Percentiles rank a stretch among this genome's conserved stretches.
These are phyloP conservation scores for Nemania serpens DNA, from an alignment of 2,329 filamentous ascomycete species.

Conservation along the genomic window DNA sequence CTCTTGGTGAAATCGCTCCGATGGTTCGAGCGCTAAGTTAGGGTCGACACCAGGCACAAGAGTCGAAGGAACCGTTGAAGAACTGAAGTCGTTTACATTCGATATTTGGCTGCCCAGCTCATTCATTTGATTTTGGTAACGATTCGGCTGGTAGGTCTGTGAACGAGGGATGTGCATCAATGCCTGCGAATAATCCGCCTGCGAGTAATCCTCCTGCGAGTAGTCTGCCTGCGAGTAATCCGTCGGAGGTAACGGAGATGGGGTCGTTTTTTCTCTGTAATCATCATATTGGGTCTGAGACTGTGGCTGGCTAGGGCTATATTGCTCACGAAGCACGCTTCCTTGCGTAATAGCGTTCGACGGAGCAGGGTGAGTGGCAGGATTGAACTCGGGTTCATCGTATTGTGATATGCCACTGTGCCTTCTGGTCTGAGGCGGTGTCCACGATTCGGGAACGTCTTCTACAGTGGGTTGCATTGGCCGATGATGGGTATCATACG, in stretches of 20 bases:
- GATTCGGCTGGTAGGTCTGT: constrained; percentile 32
- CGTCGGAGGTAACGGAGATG: constrained; percentile 41
- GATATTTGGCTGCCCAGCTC: constrained; percentile 46
- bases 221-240: constrained; percentile 43
- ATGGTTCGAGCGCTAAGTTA: constrained; percentile 58
- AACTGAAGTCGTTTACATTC: constrained; percentile 45
- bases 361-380: constrained; percentile 50
- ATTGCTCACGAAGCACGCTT: constrained; percentile 41
- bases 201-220: constrained; percentile 41
- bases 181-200: constrained; percentile 45
- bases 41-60: constrained; percentile 67
- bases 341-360: constrained; percentile 48
- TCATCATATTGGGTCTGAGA: constrained; percentile 38
- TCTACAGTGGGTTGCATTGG: constrained; percentile 67
- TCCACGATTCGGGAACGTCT: constrained; percentile 62
- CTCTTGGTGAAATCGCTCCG: constrained; percentile 62
- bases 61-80: constrained; percentile 58
- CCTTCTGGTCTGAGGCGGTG: constrained; percentile 37
- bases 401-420: constrained; percentile 38
- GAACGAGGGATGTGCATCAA: constrained; percentile 34
- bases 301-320: constrained; percentile 35
- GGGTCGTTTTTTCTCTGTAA: constrained; percentile 39
- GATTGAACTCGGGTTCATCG: constrained; percentile 49
- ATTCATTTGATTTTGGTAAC: constrained; percentile 39
- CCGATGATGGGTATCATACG: constrained; percentile 52